These are phyloP conservation scores for Fusarium chlamydosporum DNA, from an alignment of 2,329 filamentous ascomycete species.

Conservation along the genomic window DNA sequence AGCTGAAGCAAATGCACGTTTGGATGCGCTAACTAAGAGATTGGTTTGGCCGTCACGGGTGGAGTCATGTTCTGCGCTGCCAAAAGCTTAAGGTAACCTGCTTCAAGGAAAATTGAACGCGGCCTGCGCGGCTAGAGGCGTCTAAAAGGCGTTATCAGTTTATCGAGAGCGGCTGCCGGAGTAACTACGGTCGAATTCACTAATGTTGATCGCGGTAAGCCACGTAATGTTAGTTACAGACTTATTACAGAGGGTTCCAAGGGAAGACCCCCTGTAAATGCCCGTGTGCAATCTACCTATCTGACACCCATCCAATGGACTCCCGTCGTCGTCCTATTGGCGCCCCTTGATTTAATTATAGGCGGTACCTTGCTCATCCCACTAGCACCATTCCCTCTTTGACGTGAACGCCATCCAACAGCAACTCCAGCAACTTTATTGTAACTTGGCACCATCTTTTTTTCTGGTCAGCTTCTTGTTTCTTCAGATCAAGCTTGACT, in stretches of 20 bases:
- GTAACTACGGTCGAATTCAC: constrained; percentile 18
- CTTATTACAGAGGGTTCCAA: constrained; percentile 25
- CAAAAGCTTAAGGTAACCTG: constrained; percentile 5
- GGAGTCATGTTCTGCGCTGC: constrained; percentile 39
- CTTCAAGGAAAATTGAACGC: constrained; percentile 6
- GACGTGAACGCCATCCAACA: constrained; percentile 29
- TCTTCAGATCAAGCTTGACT: constrained; percentile 1
- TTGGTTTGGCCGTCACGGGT: constrained; percentile 36
- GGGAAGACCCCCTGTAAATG: constrained; percentile 26
- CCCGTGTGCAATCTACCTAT: constrained; percentile 36
- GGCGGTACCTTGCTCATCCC: constrained; percentile 31
- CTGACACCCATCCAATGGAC: constrained; percentile 26
- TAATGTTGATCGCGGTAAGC: constrained; percentile 7
- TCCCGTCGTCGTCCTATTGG: constrained; percentile 26
- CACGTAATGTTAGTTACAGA: constrained; percentile 40
- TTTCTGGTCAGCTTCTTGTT: not conserved
- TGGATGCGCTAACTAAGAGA: constrained; percentile 37
- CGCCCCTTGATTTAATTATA: constrained; percentile 46
- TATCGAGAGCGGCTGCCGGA: constrained; percentile 36
- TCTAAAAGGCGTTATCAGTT: constrained; percentile 31
- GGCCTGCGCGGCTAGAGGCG: constrained; percentile 27
- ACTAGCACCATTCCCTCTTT: constrained; percentile 35
- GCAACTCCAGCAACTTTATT: constrained; percentile 26
- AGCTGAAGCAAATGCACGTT: constrained; percentile 24
- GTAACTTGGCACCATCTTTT: constrained; percentile 31